Base-by-base conservation (phyloP, 805 yeast genomes). In the Spathaspora arborariae region DNA sequence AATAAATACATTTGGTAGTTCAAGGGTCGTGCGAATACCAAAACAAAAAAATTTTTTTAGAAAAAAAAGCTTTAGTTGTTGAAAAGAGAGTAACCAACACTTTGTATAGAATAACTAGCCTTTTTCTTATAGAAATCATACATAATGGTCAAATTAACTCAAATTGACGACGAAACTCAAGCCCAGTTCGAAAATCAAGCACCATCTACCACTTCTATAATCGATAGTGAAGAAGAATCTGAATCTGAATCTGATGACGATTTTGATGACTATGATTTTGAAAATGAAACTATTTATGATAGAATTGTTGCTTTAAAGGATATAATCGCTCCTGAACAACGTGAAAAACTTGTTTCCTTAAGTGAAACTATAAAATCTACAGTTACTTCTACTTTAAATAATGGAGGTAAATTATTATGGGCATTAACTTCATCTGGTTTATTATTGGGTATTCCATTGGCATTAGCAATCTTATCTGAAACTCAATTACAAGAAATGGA, bases 401-500 rank as follows among this genome's bases (percentile, higher is more conserved):
- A 81, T 55, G 75, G 87, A 50, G 97, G 97, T 51, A 78, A 79
- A 56, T 72, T 86, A 35, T 76, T 91, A 55, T 94, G 98, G 98
- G 78, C 85, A 51, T 54, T 88, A 47, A 82, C 97, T 10, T 84
- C 98, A 10, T 80, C 94, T 37, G 82, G 88, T 37, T 72, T 94
- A 58, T 78, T 94, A 52, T 74, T 94, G 58, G 97, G 97, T 64
- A 96, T 90, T 41, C 99, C 99, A 53, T 78, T 88, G 57, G 84
- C 96, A 7, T 75, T 94, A 58, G 85, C 96, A 45, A 87, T 94
- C 57, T 76, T 94, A 59, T 83, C 90, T 50, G 97, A 92, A 74
- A 95, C 90, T 64, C 97, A 92, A 74, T 79, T 91, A 65, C 82
- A 84, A 63, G 97, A 91, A 73, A 79, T 88, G 84, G 97, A 91